These are phyloP conservation scores for Davidsoniella australis DNA, from an alignment of 2,329 filamentous ascomycete species.

Conservation along the genomic window DNA sequence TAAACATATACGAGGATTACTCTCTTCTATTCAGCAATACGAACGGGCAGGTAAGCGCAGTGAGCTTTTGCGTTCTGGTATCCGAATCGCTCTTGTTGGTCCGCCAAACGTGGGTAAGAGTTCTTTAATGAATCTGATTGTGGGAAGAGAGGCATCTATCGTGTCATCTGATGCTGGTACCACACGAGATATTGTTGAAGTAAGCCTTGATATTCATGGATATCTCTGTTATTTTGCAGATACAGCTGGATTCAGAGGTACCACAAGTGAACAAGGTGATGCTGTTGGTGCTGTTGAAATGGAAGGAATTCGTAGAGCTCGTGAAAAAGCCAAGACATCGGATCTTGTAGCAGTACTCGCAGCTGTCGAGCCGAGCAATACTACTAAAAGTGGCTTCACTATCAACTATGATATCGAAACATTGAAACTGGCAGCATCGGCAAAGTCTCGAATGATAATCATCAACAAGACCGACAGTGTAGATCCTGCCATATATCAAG, in stretches of 20 bases:
- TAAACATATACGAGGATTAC: slow-evolving; percentile 42
- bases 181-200: slow-evolving; percentile 84
- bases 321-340: slow-evolving; percentile 61
- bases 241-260: slow-evolving; percentile 67
- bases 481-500: slow-evolving; percentile 22
- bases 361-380: slow-evolving; percentile 40
- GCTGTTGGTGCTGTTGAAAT: slow-evolving; percentile 59
- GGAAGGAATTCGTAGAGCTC: slow-evolving; percentile 81
- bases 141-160: slow-evolving; percentile 86
- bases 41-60: slow-evolving; percentile 63
- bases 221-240: slow-evolving; percentile 91
- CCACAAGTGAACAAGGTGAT: slow-evolving; percentile 11
- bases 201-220: slow-evolving; percentile 72
- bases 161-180: slow-evolving; percentile 87
- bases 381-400: slow-evolving; percentile 8
- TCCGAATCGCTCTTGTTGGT: slow-evolving; percentile 71
- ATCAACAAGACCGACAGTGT: slow-evolving; percentile 46
- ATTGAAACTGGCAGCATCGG: slow-evolving; percentile 31
- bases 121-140: slow-evolving; percentile 75
- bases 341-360: slow-evolving; percentile 73
- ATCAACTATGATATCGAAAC: slow-evolving; percentile 40
- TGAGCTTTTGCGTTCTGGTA: slow-evolving; percentile 70
- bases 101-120: slow-evolving; percentile 93
- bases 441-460: slow-evolving; percentile 33
- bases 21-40: slow-evolving; percentile 48